These are phyloP conservation scores for Euphorbia lathyris DNA, from an alignment of 345 rosid genomes.

Conservation along the genomic window DNA sequence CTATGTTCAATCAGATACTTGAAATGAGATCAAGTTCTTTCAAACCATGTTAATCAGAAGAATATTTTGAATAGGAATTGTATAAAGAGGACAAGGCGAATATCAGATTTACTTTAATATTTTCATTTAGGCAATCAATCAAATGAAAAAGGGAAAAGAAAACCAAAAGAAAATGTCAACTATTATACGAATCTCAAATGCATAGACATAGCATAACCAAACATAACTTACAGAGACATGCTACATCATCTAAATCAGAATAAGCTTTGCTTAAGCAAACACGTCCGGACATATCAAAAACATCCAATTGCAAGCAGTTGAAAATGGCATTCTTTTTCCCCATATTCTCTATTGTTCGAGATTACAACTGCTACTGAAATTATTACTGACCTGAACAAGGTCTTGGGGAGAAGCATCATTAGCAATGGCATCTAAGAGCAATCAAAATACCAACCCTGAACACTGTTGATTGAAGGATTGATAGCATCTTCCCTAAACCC, in stretches of 20 bases:
- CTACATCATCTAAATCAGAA: neutral
- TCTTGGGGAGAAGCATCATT: slow-evolving; percentile 51
- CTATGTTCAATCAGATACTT: no score
- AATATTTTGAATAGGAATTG: no score
- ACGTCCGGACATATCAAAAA: no score
- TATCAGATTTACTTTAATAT: slow-evolving; percentile 3
- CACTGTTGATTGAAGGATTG: slow-evolving; percentile 66
- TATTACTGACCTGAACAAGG: slow-evolving; percentile 44
- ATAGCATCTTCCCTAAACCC: slow-evolving; percentile 84
- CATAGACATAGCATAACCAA: no score
- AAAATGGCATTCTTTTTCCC: neutral
- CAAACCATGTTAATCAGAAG: no score
- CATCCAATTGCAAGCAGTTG: neutral
- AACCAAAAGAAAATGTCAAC: neutral
- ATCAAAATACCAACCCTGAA: slow-evolving; percentile 77
- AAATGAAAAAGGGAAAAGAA: neutral
- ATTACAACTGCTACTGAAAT: neutral
- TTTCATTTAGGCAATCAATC: neutral
- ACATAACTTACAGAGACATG: neutral
- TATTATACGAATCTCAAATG: neutral
- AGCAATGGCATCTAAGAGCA: slow-evolving; percentile 75
- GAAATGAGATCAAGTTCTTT: no score
- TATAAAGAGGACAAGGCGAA: neutral
- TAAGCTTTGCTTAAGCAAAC: neutral
- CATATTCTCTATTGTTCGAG: neutral